Conservation (phyloP, 805 yeast genomes). For the Ascoidea rubescens region DNA sequence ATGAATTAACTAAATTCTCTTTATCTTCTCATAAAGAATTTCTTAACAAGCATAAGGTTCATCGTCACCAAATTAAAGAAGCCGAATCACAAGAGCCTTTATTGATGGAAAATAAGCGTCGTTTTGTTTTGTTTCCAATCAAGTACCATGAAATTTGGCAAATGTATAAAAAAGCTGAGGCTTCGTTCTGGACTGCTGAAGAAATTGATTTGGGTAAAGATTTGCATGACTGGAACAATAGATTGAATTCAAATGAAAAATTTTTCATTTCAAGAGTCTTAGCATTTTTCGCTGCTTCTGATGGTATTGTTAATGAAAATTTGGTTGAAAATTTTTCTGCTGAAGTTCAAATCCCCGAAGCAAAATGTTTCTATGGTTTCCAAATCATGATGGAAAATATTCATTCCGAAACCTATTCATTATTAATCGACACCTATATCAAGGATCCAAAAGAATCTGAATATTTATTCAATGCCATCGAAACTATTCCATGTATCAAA, state of each 20-base stretch:
- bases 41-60: slow-evolving; percentile 46
- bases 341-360: slow-evolving; percentile 95
- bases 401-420: slow-evolving; percentile 81
- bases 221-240: slow-evolving; percentile 81
- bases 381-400: slow-evolving; percentile 99
- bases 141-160: slow-evolving; percentile 98
- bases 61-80: slow-evolving; percentile 61
- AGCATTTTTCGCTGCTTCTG: slow-evolving; percentile 98
- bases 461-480: slow-evolving; percentile 87
- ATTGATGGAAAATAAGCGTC: slow-evolving; percentile 66
- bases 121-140: slow-evolving; percentile 92
- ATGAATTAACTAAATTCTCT: too few species aligned
- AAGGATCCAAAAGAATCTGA: slow-evolving; percentile 92
- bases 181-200: slow-evolving; percentile 99
- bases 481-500: slow-evolving; percentile 89
- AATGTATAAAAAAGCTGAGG: slow-evolving; percentile 97
- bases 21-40: slow-evolving; percentile 52
- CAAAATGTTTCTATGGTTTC: slow-evolving; percentile 97
- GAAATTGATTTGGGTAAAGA: slow-evolving; percentile 95
- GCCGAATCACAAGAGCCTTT: slow-evolving; percentile 83
- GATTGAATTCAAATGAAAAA: slow-evolving; percentile 81
- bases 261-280: slow-evolving; percentile 84
- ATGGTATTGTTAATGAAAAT: slow-evolving; percentile 96
- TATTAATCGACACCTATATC: slow-evolving; percentile 87
- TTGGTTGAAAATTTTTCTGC: slow-evolving; percentile 95